Conservation (phyloP, 2,329 filamentous ascomycete species). For the Grosmannia penicillata region DNA sequence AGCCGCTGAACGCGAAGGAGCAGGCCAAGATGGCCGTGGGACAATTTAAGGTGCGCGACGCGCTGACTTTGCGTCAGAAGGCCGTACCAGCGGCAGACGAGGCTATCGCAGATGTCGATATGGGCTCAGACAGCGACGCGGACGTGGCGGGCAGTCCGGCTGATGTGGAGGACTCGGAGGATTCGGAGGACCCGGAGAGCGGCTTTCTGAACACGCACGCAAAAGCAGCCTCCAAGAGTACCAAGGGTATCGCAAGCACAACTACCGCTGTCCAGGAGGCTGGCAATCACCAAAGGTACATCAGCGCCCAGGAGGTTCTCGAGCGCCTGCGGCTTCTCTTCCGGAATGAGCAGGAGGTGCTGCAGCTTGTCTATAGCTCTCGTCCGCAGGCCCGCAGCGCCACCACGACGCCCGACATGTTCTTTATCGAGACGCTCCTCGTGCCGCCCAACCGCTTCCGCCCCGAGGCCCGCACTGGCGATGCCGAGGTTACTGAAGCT, state of each 20-base stretch:
- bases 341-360: conserved; percentile 69
- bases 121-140: conserved; percentile 25
- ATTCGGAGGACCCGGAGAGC: conserved; percentile 34
- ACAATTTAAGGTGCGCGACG: conserved; percentile 53
- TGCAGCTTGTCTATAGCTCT: conserved; percentile 74
- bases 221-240: too few relatives aligned
- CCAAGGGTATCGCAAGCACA: conserved; percentile 25
- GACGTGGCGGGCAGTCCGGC: conserved; percentile 34
- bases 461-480: conserved; percentile 70
- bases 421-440: conserved; percentile 75
- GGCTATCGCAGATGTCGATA: conserved; percentile 51
- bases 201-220: conserved; percentile 43
- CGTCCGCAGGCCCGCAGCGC: conserved; percentile 45
- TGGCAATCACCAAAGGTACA: conserved; percentile 51
- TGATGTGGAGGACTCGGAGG: too few relatives aligned
- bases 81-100: conserved; percentile 42
- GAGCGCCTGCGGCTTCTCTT: conserved; percentile 69
- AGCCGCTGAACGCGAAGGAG: conserved; percentile 59
- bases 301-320: conserved; percentile 72
- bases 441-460: conserved; percentile 88
- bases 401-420: conserved; percentile 68
- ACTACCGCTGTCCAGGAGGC: conserved; percentile 14
- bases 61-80: conserved; percentile 39
- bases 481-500: conserved; percentile 70
- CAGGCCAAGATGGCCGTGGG: conserved; percentile 60